These are phyloP conservation scores for Irpex lacteus DNA, from an alignment of 1,284 basidiomycete genomes.

Conservation along the genomic window DNA sequence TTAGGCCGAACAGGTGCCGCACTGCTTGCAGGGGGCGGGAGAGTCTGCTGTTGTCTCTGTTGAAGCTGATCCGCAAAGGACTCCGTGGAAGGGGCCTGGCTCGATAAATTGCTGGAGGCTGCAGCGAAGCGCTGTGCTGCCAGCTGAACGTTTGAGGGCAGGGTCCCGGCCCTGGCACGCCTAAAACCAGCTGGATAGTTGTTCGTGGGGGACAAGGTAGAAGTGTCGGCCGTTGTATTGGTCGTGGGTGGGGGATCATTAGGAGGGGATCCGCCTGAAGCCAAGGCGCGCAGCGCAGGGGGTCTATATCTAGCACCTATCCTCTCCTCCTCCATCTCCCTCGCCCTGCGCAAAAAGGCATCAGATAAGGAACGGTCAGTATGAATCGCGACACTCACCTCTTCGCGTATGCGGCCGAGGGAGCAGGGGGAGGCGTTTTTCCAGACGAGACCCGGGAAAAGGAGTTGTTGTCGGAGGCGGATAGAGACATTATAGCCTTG, in stretches of 20 bases:
- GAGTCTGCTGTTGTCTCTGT: constrained; percentile 40
- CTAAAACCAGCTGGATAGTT: constrained; percentile 78
- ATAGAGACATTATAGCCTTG: constrained; percentile 82
- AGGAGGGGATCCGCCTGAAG: constrained; percentile 68
- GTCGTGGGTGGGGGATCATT: constrained; percentile 57
- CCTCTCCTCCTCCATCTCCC: constrained; percentile 77
- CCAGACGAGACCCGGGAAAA: constrained; percentile 79
- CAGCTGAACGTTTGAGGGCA: constrained; percentile 85
- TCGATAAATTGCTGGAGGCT: constrained; percentile 55
- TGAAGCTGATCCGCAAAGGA: constrained; percentile 58
- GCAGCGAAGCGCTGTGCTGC: constrained; percentile 80
- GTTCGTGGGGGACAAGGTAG: constrained; percentile 53
- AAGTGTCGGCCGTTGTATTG: constrained; percentile 54
- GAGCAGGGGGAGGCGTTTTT: constrained; percentile 86
- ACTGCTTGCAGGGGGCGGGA: constrained; percentile 37
- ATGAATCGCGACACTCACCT: constrained; percentile 45
- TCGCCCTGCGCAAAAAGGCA: constrained; percentile 49
- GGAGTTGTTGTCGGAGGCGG: constrained; percentile 74
- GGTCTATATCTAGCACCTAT: constrained; percentile 68
- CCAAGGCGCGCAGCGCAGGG: constrained; percentile 73
- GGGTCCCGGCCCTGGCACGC: constrained; percentile 85
- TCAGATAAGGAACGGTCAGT: constrained; percentile 6
- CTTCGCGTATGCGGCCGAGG: constrained; percentile 86
- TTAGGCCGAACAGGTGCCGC: constrained; percentile 57
- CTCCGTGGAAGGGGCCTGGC: constrained; percentile 57